Evolutionary conservation across 345 rosid genomes (phyloP).

Genomic region (Syzygium oleosum): DNA sequence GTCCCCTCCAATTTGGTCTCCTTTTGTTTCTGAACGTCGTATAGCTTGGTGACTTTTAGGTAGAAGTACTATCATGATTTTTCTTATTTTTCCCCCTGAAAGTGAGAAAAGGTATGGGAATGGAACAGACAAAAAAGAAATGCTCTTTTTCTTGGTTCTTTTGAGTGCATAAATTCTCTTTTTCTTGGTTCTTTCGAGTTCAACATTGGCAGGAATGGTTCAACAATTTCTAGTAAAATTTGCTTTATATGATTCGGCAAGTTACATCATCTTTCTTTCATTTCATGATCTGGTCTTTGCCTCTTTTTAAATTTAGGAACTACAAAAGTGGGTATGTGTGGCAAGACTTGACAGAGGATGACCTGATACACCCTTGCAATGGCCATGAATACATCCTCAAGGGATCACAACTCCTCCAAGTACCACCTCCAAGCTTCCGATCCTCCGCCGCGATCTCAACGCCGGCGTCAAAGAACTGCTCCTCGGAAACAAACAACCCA

Average conservation of each 20-base stretch:
- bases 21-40: not conserved
- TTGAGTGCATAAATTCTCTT: not conserved
- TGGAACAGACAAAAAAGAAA: not conserved
- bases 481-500: conserved; percentile 15
- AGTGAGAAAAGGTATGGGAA: not conserved
- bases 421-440: conserved; percentile 16
- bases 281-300: not conserved
- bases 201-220: not conserved
- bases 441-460: conserved; percentile 16
- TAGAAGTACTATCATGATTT: not conserved
- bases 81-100: not conserved
- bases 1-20: not conserved
- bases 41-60: not conserved
- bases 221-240: not conserved
- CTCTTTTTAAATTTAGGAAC: conserved; percentile 23
- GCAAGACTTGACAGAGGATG: conserved; percentile 56
- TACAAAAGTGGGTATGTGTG: conserved; percentile 62
- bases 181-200: not conserved
- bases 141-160: not conserved
- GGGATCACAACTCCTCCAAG: conserved; percentile 42
- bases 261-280: not conserved
- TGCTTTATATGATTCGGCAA: not conserved
- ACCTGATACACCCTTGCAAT: conserved; percentile 43
- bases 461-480: conserved; percentile 5
- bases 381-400: conserved; percentile 61